phyloP scores from a whole-genome alignment of 2,329 filamentous ascomycete species.

The Aspergillus novofumigatus region DNA sequence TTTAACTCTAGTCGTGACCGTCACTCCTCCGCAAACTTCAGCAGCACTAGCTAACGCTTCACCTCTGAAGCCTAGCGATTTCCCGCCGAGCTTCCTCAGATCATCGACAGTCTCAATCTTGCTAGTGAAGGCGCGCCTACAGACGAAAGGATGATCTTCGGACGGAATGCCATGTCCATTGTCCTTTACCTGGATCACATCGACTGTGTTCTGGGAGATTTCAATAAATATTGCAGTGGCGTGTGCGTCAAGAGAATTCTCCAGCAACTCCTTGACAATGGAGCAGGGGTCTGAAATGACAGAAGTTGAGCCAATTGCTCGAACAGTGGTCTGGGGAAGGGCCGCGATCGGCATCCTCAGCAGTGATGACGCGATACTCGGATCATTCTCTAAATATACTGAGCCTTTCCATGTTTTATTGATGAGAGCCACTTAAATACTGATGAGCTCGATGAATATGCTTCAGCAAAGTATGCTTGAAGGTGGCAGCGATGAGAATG shows the following conservation, averaged over 20 bases:
- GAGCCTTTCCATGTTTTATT: not conserved
- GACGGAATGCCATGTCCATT: conserved; percentile 60
- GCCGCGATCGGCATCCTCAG: conserved; percentile 44
- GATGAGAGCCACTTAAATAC: not conserved
- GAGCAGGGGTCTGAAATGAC: conserved; percentile 54
- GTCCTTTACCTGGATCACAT: conserved; percentile 60
- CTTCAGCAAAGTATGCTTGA: not conserved
- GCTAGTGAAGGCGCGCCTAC: conserved; percentile 58
- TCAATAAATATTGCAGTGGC: conserved; percentile 57
- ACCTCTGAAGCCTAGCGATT: conserved; percentile 60
- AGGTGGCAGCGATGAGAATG: not conserved
- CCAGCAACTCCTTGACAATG: conserved; percentile 61
- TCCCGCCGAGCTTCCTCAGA: conserved; percentile 51
- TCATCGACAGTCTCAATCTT: conserved; percentile 59
- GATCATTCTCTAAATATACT: conserved; percentile 1
- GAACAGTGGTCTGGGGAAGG: conserved; percentile 41
- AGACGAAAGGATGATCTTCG: conserved; percentile 53
- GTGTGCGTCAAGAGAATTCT: conserved; percentile 63
- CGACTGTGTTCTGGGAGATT: conserved; percentile 55
- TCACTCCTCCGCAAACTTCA: conserved; percentile 52
- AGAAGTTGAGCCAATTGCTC: conserved; percentile 55
- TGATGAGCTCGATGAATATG: not conserved
- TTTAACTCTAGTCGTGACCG: conserved; percentile 54
- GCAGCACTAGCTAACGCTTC: conserved; percentile 61
- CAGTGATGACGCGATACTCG: not conserved